A percentile compares a stretch with the other conserved stretches of the same genome.
Conservation (phyloP, 2,329 filamentous ascomycete genomes). For the Cytospora leucostoma region DNA sequence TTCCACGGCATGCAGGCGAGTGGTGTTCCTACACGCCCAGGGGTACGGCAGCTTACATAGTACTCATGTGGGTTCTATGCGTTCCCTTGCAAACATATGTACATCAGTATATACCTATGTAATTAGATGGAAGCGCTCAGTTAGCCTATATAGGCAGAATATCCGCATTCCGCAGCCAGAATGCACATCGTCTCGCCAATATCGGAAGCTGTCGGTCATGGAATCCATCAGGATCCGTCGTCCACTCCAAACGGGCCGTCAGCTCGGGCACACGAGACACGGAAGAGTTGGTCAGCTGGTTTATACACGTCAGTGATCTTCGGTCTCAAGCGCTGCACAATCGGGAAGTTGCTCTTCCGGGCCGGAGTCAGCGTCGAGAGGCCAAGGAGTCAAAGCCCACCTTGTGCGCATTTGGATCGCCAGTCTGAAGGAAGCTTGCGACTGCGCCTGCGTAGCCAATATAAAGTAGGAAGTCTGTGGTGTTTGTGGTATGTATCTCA, state of each 20-base stretch:
- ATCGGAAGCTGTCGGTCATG: not conserved
- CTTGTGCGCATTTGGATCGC: conserved; percentile 8
- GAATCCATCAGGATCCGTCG: not conserved
- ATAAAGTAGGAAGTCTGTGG: not conserved
- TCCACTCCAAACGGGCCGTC: not conserved
- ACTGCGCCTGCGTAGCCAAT: conserved; percentile 8
- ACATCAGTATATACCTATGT: not conserved
- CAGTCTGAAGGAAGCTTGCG: conserved; percentile 3
- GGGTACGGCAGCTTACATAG: no score
- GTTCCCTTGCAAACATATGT: no score
- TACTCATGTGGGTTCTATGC: no score
- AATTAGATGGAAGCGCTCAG: not conserved
- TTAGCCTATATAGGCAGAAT: conserved; percentile 1
- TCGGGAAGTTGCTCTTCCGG: no score
- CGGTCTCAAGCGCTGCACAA: not conserved
- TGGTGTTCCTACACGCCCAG: no score
- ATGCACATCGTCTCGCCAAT: not conserved
- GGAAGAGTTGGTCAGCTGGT: not conserved
- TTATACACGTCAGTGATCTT: not conserved
- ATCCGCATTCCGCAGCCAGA: not conserved
- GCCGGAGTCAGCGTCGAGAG: not conserved
- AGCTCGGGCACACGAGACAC: not conserved
- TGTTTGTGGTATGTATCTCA: not conserved
- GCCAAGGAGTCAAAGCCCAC: not conserved
- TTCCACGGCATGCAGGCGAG: no score